Conservation (phyloP, 768 basidiomycete genomes). For the Psilocybe cubensis region DNA sequence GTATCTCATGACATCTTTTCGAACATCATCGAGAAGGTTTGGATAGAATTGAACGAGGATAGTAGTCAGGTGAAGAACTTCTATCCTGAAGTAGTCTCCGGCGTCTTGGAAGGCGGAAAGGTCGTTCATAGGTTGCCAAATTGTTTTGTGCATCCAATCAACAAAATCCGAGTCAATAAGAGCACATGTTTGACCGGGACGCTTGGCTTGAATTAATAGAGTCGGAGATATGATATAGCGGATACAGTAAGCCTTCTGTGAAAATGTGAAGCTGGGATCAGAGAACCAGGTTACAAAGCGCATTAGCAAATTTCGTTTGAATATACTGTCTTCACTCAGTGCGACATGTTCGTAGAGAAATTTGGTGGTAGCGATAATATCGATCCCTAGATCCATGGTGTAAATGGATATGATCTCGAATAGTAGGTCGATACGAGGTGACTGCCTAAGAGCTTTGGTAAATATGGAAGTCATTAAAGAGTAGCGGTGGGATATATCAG, state of each 20-base stretch:
- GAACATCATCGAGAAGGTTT: slow-evolving; percentile 74
- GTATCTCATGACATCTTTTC: slow-evolving; percentile 92
- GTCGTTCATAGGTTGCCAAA: slow-evolving; percentile 83
- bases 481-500: slow-evolving; percentile 62
- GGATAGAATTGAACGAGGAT: slow-evolving; percentile 86
- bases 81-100: slow-evolving; percentile 90
- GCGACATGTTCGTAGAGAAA: slow-evolving; percentile 91
- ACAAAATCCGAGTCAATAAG: slow-evolving; percentile 78
- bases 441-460: slow-evolving; percentile 65
- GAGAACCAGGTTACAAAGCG: slow-evolving; percentile 89
- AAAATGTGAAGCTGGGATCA: slow-evolving; percentile 60
- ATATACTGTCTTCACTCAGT: slow-evolving; percentile 63
- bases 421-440: slow-evolving; percentile 83
- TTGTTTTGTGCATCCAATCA: slow-evolving; percentile 63
- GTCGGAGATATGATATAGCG: slow-evolving; percentile 89
- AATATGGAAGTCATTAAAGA: slow-evolving; percentile 78
- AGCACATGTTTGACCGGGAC: slow-evolving; percentile 51
- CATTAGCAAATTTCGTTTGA: slow-evolving; percentile 81
- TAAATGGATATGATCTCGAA: slow-evolving; percentile 88
- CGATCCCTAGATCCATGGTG: slow-evolving; percentile 79
- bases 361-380: slow-evolving; percentile 74
- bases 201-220: slow-evolving; percentile 75
- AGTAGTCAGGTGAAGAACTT: slow-evolving; percentile 88
- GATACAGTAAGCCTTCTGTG: slow-evolving; percentile 79
- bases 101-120: slow-evolving; percentile 51